Percentiles rank a stretch among this genome's conserved stretches.
Evolutionary conservation across 2,329 filamentous ascomycete genomes (phyloP).

Genomic region (Colletotrichum tofieldiae): DNA sequence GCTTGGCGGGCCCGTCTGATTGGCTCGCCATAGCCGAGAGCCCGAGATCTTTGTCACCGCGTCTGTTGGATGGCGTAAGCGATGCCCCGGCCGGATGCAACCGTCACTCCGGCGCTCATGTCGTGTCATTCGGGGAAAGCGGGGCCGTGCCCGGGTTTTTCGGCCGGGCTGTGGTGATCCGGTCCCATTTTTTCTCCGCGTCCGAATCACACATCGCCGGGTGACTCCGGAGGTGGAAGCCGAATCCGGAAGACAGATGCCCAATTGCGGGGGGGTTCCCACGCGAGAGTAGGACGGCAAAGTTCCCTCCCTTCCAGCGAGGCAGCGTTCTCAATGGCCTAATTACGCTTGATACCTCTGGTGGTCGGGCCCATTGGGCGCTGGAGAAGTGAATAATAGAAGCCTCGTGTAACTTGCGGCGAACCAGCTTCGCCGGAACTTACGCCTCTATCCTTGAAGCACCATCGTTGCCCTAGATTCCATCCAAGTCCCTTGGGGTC

Average conservation of each 20-base stretch:
- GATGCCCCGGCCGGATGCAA: not conserved
- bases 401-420: not conserved
- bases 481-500: not conserved
- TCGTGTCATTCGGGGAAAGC: not conserved
- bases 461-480: not conserved
- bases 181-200: not conserved
- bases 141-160: not conserved
- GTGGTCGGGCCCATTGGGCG: not conserved
- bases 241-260: no score
- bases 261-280: not conserved
- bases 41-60: constrained; percentile 1
- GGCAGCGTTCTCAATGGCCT: no score
- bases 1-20: not conserved
- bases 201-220: not conserved
- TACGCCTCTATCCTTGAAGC: not conserved
- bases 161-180: not conserved
- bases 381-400: not conserved
- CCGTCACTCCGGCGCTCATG: no score
- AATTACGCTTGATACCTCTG: not conserved
- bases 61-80: not conserved
- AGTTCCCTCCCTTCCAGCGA: not conserved
- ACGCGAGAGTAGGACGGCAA: not conserved
- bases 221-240: not conserved
- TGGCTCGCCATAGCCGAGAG: not conserved
- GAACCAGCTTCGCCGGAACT: no score